Conservation (phyloP, 2,329 filamentous ascomycete genomes). For the Paecilomyces niveus region DNA sequence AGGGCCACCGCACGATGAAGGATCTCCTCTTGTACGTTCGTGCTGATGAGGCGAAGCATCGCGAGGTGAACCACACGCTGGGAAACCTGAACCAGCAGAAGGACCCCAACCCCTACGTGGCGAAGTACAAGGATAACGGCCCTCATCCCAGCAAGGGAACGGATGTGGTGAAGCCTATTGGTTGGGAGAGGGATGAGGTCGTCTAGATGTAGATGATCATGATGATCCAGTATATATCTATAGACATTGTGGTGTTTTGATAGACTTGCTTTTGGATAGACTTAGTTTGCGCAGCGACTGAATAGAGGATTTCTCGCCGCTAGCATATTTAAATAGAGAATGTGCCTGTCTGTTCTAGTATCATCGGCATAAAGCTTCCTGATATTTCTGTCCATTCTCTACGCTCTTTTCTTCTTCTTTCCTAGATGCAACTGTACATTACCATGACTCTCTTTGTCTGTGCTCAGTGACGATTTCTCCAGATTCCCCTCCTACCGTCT, state of each 20-base stretch:
- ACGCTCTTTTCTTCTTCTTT: background rate
- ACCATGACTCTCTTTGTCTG: no score
- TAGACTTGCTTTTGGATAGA: background rate
- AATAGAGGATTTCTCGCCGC: background rate
- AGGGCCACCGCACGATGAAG: conserved; percentile 72
- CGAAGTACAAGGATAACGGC: conserved; percentile 64
- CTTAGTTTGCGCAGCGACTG: background rate
- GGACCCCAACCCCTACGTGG: conserved; percentile 90
- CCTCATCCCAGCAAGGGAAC: conserved; percentile 66
- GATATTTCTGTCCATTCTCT: background rate
- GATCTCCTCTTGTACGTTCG: conserved; percentile 84
- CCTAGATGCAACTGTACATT: background rate
- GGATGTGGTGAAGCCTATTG: conserved; percentile 57
- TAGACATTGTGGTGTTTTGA: background rate
- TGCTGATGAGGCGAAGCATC: conserved; percentile 81
- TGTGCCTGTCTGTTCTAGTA: background rate
- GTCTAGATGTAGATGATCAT: conserved; percentile 37
- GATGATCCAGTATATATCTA: background rate
- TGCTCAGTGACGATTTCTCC: no score
- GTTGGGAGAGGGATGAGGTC: conserved; percentile 79
- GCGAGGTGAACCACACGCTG: conserved; percentile 93
- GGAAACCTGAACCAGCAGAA: conserved; percentile 76
- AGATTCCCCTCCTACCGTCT: no score
- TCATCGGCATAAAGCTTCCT: background rate
- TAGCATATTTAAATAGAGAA: background rate